Evolutionary conservation across 306 rosid species (phyloP), one percentile per base, ranked within the genome.

Genomic region (Psophocarpus tetragonolobus): DNA sequence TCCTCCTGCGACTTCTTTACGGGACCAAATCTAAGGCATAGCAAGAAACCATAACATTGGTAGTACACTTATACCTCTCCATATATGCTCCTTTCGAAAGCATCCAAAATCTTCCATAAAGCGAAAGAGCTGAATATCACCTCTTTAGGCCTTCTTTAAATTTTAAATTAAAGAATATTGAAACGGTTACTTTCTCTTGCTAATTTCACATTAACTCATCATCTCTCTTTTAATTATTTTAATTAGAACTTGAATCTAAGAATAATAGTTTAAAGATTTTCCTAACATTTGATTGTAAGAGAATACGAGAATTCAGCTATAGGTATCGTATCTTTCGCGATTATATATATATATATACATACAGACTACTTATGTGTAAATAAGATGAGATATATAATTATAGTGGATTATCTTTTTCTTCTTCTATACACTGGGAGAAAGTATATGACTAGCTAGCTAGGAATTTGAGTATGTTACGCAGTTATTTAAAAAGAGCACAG

Each of bases 1-100:
- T 90, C 94, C 70, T 87, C 33, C 75, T 89, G 92, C 97, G 58
- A 90, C 89, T 90, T 87, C 97, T 92, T 94, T 92, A 87, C 68
- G 89, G 89, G 93, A 92, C 91, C 93, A 92, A 92, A 89, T 90
- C 90, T 85, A 88, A 83, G 83, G 78, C 82, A 76, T 45, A 63
- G 73, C 78, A 69, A 41, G 20, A 50, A 76, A 68, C 79, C 79
- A 73, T 66, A 68, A 56, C 65, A 51, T 10, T 54, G 6, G 68
- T 30, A 32, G 1, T 29, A 73, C 84, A 33, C 58, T 64, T 33
- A 29, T 58, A 42, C 39, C 26, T 70, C 75, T 69, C 57, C 74
- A 41, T 82, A 70, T 29, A 58, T 50, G 14, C 73, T 71, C 63
- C 82, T 57, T 77, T 80, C 60, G 54, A 88, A 81, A 83, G 90